These are phyloP conservation scores for Cicer chorassanicum DNA, from an alignment of 306 rosid species.

Conservation along the genomic window DNA sequence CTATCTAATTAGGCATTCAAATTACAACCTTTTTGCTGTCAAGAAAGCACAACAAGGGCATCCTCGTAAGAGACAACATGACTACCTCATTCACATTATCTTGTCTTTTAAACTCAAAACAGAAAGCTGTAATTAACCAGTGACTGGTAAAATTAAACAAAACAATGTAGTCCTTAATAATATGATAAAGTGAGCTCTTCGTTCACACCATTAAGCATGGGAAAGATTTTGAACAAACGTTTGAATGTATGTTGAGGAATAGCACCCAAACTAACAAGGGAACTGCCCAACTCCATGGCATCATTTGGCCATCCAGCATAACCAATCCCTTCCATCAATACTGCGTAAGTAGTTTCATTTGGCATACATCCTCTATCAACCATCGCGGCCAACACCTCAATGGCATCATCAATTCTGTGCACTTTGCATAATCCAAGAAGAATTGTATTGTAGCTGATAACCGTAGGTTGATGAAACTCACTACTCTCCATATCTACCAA, in stretches of 20 bases:
- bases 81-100: background rate
- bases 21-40: background rate
- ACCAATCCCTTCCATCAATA: constrained; percentile 78
- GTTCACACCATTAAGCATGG: constrained; percentile 63
- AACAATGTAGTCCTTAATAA: constrained; percentile 46
- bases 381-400: constrained; percentile 73
- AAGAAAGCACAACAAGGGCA: constrained; percentile 2
- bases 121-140: constrained; percentile 24
- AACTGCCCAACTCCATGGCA: constrained; percentile 73
- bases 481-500: constrained; percentile 72
- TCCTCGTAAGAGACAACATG: background rate
- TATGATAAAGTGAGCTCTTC: constrained; percentile 62
- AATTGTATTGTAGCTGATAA: constrained; percentile 73
- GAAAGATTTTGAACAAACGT: constrained; percentile 69
- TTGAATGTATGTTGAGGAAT: constrained; percentile 61
- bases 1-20: background rate
- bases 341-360: constrained; percentile 68
- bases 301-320: constrained; percentile 81
- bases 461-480: constrained; percentile 55
- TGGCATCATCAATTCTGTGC: constrained; percentile 63
- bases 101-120: background rate
- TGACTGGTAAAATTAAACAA: constrained; percentile 22
- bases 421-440: constrained; percentile 82
- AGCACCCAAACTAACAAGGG: constrained; percentile 57
- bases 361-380: constrained; percentile 68